Conservation (phyloP, 495 filamentous ascomycete genomes). For the Xylaria sp. region DNA sequence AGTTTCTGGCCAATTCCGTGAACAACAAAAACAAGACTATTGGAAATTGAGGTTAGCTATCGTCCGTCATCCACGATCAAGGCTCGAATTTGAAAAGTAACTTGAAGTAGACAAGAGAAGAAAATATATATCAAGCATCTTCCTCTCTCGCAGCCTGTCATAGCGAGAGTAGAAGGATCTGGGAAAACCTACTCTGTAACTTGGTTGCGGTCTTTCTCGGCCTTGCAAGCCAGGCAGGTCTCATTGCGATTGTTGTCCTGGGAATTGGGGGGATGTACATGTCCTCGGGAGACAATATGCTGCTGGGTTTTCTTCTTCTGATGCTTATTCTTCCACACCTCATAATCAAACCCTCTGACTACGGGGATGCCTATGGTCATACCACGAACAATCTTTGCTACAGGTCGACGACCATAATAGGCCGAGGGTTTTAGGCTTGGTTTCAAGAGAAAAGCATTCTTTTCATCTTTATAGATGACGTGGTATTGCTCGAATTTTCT, state of each 20-base stretch:
- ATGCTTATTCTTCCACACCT: slow-evolving; percentile 78
- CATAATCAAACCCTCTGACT: slow-evolving; percentile 82
- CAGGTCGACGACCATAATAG: slow-evolving; percentile 77
- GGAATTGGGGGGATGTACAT: slow-evolving; percentile 56
- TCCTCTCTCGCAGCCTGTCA: neutral
- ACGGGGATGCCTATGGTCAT: slow-evolving; percentile 83
- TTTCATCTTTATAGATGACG: slow-evolving; percentile 81
- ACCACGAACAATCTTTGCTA: slow-evolving; percentile 85
- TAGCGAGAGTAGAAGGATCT: neutral
- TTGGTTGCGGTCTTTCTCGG: slow-evolving; percentile 68
- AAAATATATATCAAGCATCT: neutral
- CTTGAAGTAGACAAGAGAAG: neutral
- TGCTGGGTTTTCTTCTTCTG: slow-evolving; percentile 45
- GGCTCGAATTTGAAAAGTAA: neutral
- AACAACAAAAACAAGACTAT: slow-evolving; percentile 76
- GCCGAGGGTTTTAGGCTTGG: slow-evolving; percentile 80
- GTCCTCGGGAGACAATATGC: slow-evolving; percentile 57
- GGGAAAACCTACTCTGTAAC: slow-evolving; percentile 68
- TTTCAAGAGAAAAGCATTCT: slow-evolving; percentile 78
- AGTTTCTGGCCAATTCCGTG: slow-evolving; percentile 98
- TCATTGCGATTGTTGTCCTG: slow-evolving; percentile 49
- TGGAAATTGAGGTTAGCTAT: slow-evolving; percentile 6
- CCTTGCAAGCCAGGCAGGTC: slow-evolving; percentile 57
- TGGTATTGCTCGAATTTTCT: slow-evolving; percentile 70
- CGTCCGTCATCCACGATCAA: neutral